These are phyloP conservation scores for Sarocladium strictum DNA, from an alignment of 2,329 filamentous ascomycete species.

Conservation along the genomic window DNA sequence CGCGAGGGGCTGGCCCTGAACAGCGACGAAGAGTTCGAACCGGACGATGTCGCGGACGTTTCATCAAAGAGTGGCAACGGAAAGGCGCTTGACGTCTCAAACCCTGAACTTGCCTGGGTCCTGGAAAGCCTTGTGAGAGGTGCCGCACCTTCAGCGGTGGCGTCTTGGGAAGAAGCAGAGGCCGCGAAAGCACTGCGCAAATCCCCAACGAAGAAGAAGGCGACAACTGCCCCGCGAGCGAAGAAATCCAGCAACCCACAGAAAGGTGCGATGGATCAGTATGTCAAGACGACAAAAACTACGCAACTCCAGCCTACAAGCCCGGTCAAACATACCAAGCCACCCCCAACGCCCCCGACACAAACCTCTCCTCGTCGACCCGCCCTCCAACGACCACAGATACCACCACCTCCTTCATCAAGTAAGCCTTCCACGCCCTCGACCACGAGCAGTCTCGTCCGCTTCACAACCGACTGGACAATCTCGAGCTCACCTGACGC, in stretches of 20 bases:
- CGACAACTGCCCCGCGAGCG: conserved; percentile 15
- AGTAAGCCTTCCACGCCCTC: conserved; percentile 30
- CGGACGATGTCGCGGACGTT: conserved; percentile 20
- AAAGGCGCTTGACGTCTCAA: conserved; percentile 57
- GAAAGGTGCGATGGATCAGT: conserved; percentile 32
- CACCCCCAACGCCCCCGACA: background rate
- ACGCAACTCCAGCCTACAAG: conserved; percentile 11
- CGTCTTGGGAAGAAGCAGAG: conserved; percentile 22
- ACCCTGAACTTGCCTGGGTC: conserved; percentile 45
- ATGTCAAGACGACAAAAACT: conserved; percentile 34
- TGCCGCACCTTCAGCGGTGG: conserved; percentile 19
- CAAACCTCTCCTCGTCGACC: conserved; percentile 4
- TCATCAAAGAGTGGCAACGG: conserved; percentile 14
- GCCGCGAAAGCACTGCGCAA: conserved; percentile 16
- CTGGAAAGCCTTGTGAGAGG: conserved; percentile 27
- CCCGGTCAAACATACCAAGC: conserved; percentile 11
- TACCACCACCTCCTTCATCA: conserved; percentile 19
- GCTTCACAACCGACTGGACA: conserved; percentile 27
- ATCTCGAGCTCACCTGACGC: conserved; percentile 36
- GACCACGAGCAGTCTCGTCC: conserved; percentile 17
- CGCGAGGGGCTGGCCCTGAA: conserved; percentile 54
- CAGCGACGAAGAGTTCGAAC: conserved; percentile 58
- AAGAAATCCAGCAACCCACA: conserved; percentile 16
- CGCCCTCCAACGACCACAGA: conserved; percentile 9
- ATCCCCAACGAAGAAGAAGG: conserved; percentile 21